These are phyloP conservation scores for Detonula confervacea DNA, from an alignment of 352 stramenopile species.

Conservation along the genomic window DNA sequence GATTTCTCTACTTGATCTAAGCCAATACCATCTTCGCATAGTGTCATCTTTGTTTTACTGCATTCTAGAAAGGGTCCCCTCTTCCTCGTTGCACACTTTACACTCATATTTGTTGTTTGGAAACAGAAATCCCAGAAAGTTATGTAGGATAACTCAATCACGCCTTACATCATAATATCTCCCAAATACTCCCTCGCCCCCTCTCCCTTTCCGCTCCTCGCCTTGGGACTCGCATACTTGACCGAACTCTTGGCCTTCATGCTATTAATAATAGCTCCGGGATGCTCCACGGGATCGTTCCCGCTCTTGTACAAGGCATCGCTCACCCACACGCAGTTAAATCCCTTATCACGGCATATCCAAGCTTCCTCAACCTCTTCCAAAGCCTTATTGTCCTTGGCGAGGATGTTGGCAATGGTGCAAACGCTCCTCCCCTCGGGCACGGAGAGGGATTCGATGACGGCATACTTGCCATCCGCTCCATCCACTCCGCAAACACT, in stretches of 20 bases:
- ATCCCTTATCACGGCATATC: constrained; percentile 80
- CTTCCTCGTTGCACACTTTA: too few relatives aligned
- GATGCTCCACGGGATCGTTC: constrained; percentile 73
- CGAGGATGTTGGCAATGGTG: constrained; percentile 74
- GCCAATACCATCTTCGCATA: too few relatives aligned
- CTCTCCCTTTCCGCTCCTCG: constrained; percentile 77
- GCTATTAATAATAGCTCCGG: constrained; percentile 79
- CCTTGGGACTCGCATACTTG: constrained; percentile 79
- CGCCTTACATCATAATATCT: constrained; percentile 88
- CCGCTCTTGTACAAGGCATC: constrained; percentile 85
- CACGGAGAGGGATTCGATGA: constrained; percentile 55
- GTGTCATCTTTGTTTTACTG: too few relatives aligned
- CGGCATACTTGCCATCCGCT: constrained; percentile 50
- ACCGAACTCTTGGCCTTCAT: constrained; percentile 83
- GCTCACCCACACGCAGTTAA: constrained; percentile 80
- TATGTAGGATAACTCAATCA: too few relatives aligned
- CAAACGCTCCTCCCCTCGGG: constrained; percentile 60
- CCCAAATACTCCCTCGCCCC: constrained; percentile 85
- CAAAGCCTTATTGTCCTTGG: constrained; percentile 73
- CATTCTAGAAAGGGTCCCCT: too few relatives aligned
- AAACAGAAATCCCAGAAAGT: too few relatives aligned
- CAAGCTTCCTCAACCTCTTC: constrained; percentile 85
- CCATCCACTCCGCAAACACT: constrained; percentile 47
- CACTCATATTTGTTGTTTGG: too few relatives aligned
- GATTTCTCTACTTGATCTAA: too few relatives aligned